Evolutionary conservation across 2,329 filamentous ascomycete genomes (phyloP).

Genomic region (Cercospora sp.): DNA sequence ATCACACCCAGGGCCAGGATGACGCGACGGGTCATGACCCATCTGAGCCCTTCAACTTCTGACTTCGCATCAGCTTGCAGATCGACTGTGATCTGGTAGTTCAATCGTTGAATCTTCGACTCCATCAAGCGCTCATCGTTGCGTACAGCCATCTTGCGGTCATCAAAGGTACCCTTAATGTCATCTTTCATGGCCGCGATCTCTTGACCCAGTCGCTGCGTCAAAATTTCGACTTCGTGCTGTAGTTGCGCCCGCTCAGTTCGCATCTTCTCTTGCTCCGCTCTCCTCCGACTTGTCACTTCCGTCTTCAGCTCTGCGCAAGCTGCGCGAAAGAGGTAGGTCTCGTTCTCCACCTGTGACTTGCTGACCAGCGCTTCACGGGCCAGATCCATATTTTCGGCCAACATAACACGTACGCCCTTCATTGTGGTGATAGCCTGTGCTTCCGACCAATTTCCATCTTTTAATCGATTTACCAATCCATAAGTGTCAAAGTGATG

Average conservation of each 20-base stretch:
- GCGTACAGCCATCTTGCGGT: conserved; percentile 86
- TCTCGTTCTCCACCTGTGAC: conserved; percentile 88
- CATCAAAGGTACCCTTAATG: conserved; percentile 93
- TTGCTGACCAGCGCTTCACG: conserved; percentile 81
- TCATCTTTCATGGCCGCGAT: conserved; percentile 79
- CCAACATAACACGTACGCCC: conserved; percentile 74
- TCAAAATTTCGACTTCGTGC: conserved; percentile 91
- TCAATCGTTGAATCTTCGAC: conserved; percentile 83
- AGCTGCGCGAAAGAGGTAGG: conserved; percentile 89
- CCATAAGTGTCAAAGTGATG: conserved; percentile 97
- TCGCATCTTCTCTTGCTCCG: conserved; percentile 76
- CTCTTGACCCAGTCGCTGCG: conserved; percentile 82
- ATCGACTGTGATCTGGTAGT: conserved; percentile 90
- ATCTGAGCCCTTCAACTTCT: conserved; percentile 86
- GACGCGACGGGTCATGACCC: conserved; percentile 72
- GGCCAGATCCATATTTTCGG: conserved; percentile 77
- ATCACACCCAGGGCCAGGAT: conserved; percentile 58
- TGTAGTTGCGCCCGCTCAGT: conserved; percentile 82
- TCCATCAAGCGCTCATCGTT: conserved; percentile 86
- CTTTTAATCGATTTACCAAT: conserved; percentile 75
- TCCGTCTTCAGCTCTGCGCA: conserved; percentile 90
- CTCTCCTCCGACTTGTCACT: conserved; percentile 73
- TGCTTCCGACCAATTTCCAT: conserved; percentile 67
- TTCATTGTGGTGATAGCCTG: conserved; percentile 92
- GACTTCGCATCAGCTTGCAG: conserved; percentile 89